A percentile compares a stretch with the other conserved stretches of the same genome.
Evolutionary conservation across 2,329 filamentous ascomycete genomes (phyloP).

Genomic region (Geosmithia flava): DNA sequence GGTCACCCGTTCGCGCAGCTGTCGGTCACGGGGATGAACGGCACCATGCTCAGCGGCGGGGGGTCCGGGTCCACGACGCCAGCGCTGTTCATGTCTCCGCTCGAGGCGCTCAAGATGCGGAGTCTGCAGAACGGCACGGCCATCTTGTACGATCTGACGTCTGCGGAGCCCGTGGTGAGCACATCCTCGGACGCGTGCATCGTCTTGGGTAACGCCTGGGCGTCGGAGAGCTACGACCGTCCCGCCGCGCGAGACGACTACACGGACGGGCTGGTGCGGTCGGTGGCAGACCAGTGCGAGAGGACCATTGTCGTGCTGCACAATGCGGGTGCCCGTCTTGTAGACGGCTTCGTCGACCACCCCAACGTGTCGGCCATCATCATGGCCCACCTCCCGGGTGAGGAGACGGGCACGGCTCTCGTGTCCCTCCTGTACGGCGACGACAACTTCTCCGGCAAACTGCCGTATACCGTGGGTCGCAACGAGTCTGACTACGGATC

Average conservation of each 20-base stretch:
- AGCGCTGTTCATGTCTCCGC: constrained; percentile 36
- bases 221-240: constrained; percentile 59
- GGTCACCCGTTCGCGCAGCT: constrained; percentile 9
- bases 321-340: constrained; percentile 47
- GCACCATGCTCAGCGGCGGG: constrained; percentile 14
- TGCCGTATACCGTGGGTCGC: constrained; percentile 49
- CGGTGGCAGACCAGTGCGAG: constrained; percentile 44
- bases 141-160: constrained; percentile 46
- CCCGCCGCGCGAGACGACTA: constrained; percentile 52
- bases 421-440: constrained; percentile 46
- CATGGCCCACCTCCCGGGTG: constrained; percentile 52
- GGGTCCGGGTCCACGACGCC: constrained; percentile 30
- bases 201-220: constrained; percentile 55
- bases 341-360: constrained; percentile 50
- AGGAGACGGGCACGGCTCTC: constrained; percentile 45
- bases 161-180: constrained; percentile 33
- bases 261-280: constrained; percentile 42
- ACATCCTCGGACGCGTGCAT: constrained; percentile 50
- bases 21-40: constrained; percentile 29
- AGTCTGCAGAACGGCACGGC: constrained; percentile 42
- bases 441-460: constrained; percentile 40
- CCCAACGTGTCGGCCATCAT: constrained; percentile 52
- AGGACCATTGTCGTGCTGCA: constrained; percentile 55
- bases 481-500: constrained; percentile 42
- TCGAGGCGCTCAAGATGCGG: constrained; percentile 38